Evolutionary conservation across 306 rosid species (phyloP), one percentile per base, ranked within the genome.

Genomic region (Vigna hirtella): DNA sequence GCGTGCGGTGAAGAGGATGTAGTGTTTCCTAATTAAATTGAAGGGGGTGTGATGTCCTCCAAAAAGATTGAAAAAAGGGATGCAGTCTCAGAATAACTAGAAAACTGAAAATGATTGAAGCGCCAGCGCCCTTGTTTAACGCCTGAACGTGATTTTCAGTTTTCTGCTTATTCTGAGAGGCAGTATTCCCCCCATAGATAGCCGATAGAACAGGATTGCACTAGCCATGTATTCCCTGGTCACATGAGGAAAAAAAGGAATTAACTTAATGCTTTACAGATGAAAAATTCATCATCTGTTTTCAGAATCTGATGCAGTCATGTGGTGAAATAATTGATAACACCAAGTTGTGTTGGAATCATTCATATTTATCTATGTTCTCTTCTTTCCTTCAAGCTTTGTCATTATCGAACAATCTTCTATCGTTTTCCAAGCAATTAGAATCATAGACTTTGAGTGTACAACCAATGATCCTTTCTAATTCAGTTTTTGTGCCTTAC

Each of bases 311-410:
- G 53, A 66, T 80, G 61, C 51, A 61, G 43, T 58, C 58, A 56
- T 16, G 16, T 45, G 43, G 58, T 24, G 26, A 55, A 58, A 16
- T 59, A 9, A 36, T 34, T 24, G 13, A 17, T 55, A 49, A 49
- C 72, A 59, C 40, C 65, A 34, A 43, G 10, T 28, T 38, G 57
- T 58, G 5, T 36, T 36, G 64, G 20, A 26, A 47, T 4, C 4
- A 22, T 48, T 69, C 73, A 28, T 73, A 42, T 43, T 26, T 50
- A 22, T 73, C 26, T 18, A 13, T 32, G n/a, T 55, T 12, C 12
- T 66, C 18, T 73, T 22, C 52, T 72, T 56, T 14, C 55, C n/a
- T 73, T 73, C 26, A 14, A 38, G 53, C 38, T 72, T 55, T 18
- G 15, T 55, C 22, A 38, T 38, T 20, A 36, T 53, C 45, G 36